A percentile compares a stretch with the other conserved stretches of the same genome.
These are phyloP conservation scores for Flammula alnicola DNA, from an alignment of 1,284 basidiomycete genomes.

Conservation along the genomic window DNA sequence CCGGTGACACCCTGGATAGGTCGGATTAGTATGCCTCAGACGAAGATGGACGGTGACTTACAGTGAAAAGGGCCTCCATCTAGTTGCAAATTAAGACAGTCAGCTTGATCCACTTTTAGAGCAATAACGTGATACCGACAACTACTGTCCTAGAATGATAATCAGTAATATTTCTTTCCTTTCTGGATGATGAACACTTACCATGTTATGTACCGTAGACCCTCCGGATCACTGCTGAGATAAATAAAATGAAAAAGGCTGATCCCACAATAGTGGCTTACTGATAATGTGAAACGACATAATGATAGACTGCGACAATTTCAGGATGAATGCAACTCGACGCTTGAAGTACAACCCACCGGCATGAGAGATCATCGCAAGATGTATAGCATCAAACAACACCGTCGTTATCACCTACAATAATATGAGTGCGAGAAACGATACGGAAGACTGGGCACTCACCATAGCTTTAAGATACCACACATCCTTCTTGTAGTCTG, in stretches of 20 bases:
- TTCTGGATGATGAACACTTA: conserved; percentile 6
- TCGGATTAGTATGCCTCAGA: not conserved
- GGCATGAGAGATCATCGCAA: conserved; percentile 40
- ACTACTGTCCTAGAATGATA: conserved; percentile 21
- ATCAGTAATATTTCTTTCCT: not conserved
- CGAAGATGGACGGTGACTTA: conserved; percentile 7
- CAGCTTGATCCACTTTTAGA: not conserved
- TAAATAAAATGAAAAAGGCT: not conserved
- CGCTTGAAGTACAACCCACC: conserved; percentile 26
- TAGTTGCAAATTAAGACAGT: conserved; percentile 8
- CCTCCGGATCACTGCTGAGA: conserved; percentile 19
- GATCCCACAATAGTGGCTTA: conserved; percentile 23
- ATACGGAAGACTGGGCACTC: conserved; percentile 9
- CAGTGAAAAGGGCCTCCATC: conserved; percentile 36
- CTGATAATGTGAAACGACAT: conserved; percentile 42
- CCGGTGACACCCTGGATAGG: conserved; percentile 49
- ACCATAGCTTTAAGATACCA: conserved; percentile 42
- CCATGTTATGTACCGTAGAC: conserved; percentile 24
- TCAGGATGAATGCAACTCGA: not conserved
- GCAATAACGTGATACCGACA: conserved; percentile 9
- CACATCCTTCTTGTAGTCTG: conserved; percentile 40
- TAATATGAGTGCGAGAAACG: not conserved
- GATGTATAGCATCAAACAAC: conserved; percentile 40
- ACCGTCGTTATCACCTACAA: conserved; percentile 37
- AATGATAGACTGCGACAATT: conserved; percentile 41